Percentiles rank a stretch among this genome's conserved stretches.
These are phyloP conservation scores for Magnusiomyces starmeri DNA, from an alignment of 1,139 yeast species.

Conservation along the genomic window DNA sequence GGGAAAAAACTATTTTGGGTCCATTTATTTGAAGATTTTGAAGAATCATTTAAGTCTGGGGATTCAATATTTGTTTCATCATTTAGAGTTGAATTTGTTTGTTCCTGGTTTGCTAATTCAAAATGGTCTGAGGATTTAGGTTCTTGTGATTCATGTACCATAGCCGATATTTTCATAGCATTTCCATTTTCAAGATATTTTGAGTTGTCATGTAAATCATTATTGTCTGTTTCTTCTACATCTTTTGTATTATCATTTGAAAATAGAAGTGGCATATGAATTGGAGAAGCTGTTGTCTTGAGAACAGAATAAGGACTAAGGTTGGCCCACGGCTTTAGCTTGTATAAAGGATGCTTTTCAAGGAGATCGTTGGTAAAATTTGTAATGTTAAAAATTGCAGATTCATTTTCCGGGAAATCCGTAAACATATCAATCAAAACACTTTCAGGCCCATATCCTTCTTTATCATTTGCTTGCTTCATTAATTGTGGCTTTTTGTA, in stretches of 20 bases:
- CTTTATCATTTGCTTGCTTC: slow-evolving; percentile 26
- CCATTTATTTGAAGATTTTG: too few relatives aligned
- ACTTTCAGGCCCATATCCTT: slow-evolving; percentile 26
- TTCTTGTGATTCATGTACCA: not conserved
- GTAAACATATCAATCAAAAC: slow-evolving; percentile 29
- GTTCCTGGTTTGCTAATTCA: not conserved
- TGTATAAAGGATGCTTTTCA: slow-evolving; percentile 21
- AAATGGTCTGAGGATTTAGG: not conserved
- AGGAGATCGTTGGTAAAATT: slow-evolving; percentile 19
- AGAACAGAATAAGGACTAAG: slow-evolving; percentile 29
- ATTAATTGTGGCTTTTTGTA: slow-evolving; percentile 39
- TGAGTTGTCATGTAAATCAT: slow-evolving; percentile 10
- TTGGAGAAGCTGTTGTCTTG: slow-evolving; percentile 20
- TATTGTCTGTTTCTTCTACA: slow-evolving; percentile 13
- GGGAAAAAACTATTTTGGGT: not conserved
- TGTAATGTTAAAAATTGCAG: slow-evolving; percentile 18
- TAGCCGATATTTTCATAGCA: not conserved
- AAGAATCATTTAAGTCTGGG: too few relatives aligned
- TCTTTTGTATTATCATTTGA: not conserved
- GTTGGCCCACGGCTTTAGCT: slow-evolving; percentile 20
- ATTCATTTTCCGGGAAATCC: slow-evolving; percentile 22
- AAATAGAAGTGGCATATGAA: not conserved
- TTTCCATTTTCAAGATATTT: slow-evolving; percentile 4
- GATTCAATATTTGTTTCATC: too few relatives aligned
- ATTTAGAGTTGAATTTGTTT: not conserved